phyloP scores from a whole-genome alignment of 805 yeast genomes.

The Maudiozyma pseudohumilis region DNA sequence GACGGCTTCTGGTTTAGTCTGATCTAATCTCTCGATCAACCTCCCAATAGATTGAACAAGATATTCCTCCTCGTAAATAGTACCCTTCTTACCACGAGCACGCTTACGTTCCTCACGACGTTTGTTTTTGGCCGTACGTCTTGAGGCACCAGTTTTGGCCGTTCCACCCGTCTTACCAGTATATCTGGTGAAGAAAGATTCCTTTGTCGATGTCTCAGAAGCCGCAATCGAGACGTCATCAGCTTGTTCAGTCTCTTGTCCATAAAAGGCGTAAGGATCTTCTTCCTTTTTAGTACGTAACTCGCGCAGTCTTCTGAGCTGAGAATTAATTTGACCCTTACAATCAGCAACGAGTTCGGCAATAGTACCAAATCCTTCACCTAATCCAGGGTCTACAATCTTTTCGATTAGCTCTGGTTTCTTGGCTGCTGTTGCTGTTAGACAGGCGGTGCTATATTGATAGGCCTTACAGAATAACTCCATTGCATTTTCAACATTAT shows the following conservation, averaged over 20 bases:
- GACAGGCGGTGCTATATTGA: constrained; percentile 63
- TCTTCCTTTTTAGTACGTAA: constrained; percentile 70
- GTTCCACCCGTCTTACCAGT: constrained; percentile 95
- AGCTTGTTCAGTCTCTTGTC: constrained; percentile 63
- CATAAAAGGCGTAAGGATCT: constrained; percentile 82
- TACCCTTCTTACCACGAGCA: constrained; percentile 96
- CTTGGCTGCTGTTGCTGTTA: constrained; percentile 43
- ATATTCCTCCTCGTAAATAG: constrained; percentile 94
- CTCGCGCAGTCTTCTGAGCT: constrained; percentile 73
- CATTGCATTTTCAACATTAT: constrained; percentile 53
- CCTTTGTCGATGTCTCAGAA: constrained; percentile 84
- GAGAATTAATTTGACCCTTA: constrained; percentile 73
- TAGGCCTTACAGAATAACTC: constrained; percentile 64
- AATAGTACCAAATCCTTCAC: constrained; percentile 79
- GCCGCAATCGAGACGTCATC: constrained; percentile 94
- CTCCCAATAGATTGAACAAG: constrained; percentile 81
- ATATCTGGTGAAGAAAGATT: constrained; percentile 88
- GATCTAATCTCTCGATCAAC: constrained; percentile 68
- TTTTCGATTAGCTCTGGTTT: constrained; percentile 39
- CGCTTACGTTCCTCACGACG: constrained; percentile 92
- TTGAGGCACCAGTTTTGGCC: constrained; percentile 91
- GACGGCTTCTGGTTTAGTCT: constrained; percentile 64
- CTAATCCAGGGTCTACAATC: constrained; percentile 61
- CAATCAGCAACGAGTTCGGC: constrained; percentile 94
- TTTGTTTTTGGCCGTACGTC: constrained; percentile 83